phyloP scores from a whole-genome alignment of 176 grass and related monocot species.

The Thinopyrum elongatum region DNA sequence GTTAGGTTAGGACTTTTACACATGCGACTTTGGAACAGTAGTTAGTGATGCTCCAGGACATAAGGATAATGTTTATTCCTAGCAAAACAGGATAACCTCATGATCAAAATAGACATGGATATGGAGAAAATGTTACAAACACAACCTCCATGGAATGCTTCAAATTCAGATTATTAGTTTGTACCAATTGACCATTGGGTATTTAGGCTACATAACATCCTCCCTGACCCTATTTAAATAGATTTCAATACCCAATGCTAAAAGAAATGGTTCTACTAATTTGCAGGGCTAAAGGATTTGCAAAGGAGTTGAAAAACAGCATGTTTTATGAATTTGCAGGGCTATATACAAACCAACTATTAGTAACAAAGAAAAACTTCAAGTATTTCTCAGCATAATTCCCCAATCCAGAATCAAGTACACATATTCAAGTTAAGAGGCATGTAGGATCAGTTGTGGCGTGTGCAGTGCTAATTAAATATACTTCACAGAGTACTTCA shows the following conservation, averaged over 20 bases:
- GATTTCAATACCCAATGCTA: not conserved
- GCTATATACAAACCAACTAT: not conserved
- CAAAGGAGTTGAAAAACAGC: not conserved
- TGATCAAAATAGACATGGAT: not conserved
- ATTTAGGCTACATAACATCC: not conserved
- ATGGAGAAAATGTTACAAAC: not conserved
- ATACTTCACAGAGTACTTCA: not conserved
- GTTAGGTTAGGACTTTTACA: not conserved
- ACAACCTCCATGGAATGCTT: not conserved
- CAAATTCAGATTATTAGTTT: not conserved
- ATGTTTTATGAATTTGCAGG: conserved; percentile 5
- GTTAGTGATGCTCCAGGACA: conserved; percentile 12
- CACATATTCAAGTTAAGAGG: not conserved
- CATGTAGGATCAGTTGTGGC: not conserved
- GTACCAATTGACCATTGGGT: not conserved
- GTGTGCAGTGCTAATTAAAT: not conserved
- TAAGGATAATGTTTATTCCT: not conserved
- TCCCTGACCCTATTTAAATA: not conserved
- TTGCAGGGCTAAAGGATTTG: not conserved
- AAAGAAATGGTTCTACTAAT: conserved; percentile 6
- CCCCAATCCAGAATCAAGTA: not conserved
- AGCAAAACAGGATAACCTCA: not conserved
- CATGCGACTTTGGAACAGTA: not conserved
- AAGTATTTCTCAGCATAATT: not conserved
- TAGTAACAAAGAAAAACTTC: not conserved